Conservation (phyloP, 257 asterid genomes). For the Penstemon barbatus region DNA sequence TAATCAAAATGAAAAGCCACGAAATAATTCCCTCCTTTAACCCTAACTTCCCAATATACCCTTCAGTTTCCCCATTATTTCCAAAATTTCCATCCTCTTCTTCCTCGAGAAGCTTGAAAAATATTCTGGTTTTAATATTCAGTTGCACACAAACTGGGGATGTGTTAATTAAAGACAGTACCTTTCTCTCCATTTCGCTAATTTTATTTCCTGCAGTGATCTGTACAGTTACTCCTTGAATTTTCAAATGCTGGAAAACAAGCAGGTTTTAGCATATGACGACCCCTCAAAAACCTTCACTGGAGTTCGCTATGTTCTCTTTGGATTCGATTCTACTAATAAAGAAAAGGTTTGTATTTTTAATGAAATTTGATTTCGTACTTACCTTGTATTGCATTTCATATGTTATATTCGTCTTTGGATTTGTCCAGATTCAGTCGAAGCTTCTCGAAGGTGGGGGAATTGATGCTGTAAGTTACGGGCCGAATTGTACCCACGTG, state of each 20-base stretch:
- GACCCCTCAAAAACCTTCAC: slow-evolving; percentile 42
- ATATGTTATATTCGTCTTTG: neutral
- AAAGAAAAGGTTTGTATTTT: slow-evolving; percentile 48
- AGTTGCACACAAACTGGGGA: neutral
- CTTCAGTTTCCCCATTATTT: slow-evolving; percentile 23
- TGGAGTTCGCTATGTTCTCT: slow-evolving; percentile 62
- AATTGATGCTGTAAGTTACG: slow-evolving; percentile 54
- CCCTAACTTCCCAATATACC: slow-evolving; percentile 35
- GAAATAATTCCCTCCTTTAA: slow-evolving; percentile 28
- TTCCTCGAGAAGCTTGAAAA: slow-evolving; percentile 45
- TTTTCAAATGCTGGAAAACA: slow-evolving; percentile 38
- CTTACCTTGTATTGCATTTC: neutral
- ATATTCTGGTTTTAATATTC: neutral
- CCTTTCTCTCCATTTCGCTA: neutral
- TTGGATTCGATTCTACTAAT: slow-evolving; percentile 55
- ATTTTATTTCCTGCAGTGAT: slow-evolving; percentile 16
- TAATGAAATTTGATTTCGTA: neutral
- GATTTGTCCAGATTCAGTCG: slow-evolving; percentile 48
- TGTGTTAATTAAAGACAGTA: neutral
- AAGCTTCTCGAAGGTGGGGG: slow-evolving; percentile 81
- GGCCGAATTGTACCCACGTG: slow-evolving; percentile 73
- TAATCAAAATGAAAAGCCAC: slow-evolving; percentile 37
- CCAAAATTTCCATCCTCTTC: slow-evolving; percentile 24
- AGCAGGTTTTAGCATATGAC: slow-evolving; percentile 33
- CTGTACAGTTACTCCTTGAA: slow-evolving; percentile 9